Evolutionary conservation across 1,284 basidiomycete genomes (phyloP), one percentile per base, ranked within the genome.

Genomic region (Rhodotorula sp.): DNA sequence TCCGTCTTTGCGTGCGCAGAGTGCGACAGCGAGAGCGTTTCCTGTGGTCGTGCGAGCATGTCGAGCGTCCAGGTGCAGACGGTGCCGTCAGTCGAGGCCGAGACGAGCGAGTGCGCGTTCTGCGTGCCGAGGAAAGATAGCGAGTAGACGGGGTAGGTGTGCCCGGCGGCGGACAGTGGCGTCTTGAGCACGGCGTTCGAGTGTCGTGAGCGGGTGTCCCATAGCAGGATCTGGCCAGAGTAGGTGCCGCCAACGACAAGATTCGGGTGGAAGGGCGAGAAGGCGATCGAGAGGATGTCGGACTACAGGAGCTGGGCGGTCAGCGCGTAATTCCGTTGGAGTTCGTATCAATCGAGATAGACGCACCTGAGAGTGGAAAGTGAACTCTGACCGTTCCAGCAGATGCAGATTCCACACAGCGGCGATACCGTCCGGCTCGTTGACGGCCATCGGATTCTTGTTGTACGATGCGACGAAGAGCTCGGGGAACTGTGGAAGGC

Each of bases 51-150:
- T 3, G 95, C 93, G 48, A 99, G 88, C 94, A 99, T 97, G 83
- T 99, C 97, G 4, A 97, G 90, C 52, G 96, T 85, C 97, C 97
- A 99, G 79, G 91, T 92, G 81, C 97, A 99, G 7, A 99, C 91
- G 34, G 90, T 90, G 0, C 97, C 97, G 80, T 99, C 97, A 3
- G 95, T 97, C 75, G 91, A 94, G 74, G 91, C 93, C 23, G 93
- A 93, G 69, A 99, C 92, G 67, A 99, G 84, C 79, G 96, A 97
- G 81, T 98, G 94, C 8, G 97, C 97, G 80, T 99, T 97, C 80
- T 97, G 95, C 7, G 95, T 97, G 16, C 97, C 97, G 34, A 98
- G 91, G 87, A 97, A 92, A 78, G 92, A 90, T 87, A 99, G 93
- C 0, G 91, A 91, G 83, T 99, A 99, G 54, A 99, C 93, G 3